Base-by-base conservation (phyloP, 163 green algal species). In the Scenedesmus sp. region DNA sequence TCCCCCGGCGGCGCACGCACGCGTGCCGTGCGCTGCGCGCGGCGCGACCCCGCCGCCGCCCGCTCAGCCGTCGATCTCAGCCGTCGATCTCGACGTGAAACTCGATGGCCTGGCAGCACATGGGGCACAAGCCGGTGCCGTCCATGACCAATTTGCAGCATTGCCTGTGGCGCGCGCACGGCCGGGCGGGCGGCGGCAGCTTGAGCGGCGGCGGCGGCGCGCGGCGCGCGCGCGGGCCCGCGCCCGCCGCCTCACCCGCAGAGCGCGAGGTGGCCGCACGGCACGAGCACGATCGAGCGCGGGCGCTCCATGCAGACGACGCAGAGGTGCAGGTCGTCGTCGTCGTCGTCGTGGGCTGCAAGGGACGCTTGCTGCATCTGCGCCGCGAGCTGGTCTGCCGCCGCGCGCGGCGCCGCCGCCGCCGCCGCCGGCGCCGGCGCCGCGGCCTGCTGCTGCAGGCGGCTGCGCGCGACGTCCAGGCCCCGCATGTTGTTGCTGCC, bases 241-340 rank as follows among this genome's bases (percentile, higher is more conserved):
- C n/a, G n/a, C n/a, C n/a, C n/a, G n/a, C n/a, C n/a, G n/a, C n/a
- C n/a, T n/a, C n/a, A n/a, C 42, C 60, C 60, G 53, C 84, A 89
- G 48, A 89, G 74, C 50, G 83, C 85, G 50, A 85, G 51, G 74
- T 89, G 85, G 5, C 74, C 75, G 54, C 85, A 89, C 0, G 85
- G 85, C 33, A 84, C 58, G 57, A 89, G 80, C 44, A 89, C 70
- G 10, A 75, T 80, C 18, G 65, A 56, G 0, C 78, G 56, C 11
- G n/a, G 34, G 3, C 28, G 22, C 44, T 85, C 81, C 63, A 85
- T 78, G 73, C 84, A 89, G 28, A 85, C 78, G 5, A 84, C 63
- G 34, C 84, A 89, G 26, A 74, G 26, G 47, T 64, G 33, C 0
- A 20, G 7, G 1, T 83, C 71, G 53, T 80, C 60, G 1, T 80